phyloP scores from a whole-genome alignment of 805 yeast species.

The Pichia manshurica region DNA sequence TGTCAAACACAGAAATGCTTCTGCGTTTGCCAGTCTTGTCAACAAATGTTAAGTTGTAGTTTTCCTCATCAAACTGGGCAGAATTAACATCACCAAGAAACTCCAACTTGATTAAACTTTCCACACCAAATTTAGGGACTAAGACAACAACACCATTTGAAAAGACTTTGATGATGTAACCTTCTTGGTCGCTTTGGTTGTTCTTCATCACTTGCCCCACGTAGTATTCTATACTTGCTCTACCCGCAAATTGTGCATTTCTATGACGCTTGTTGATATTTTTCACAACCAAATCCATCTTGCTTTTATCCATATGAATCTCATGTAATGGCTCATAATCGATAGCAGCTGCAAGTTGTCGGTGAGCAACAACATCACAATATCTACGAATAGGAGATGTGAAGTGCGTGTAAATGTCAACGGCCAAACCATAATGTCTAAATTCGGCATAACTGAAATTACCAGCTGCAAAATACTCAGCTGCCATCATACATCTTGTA shows the following conservation, averaged over 20 bases:
- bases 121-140: constrained; percentile 95
- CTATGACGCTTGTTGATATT: constrained; percentile 93
- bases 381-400: constrained; percentile 97
- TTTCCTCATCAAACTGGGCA: constrained; percentile 71
- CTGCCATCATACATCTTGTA: constrained; percentile 98
- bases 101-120: constrained; percentile 82
- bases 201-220: constrained; percentile 97
- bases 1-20: constrained; percentile 63
- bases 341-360: constrained; percentile 97
- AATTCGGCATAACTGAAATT: constrained; percentile 85
- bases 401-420: constrained; percentile 95
- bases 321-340: constrained; percentile 82
- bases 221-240: constrained; percentile 95
- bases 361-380: constrained; percentile 95
- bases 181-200: constrained; percentile 74
- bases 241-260: constrained; percentile 97
- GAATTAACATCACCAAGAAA: constrained; percentile 59
- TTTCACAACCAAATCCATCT: constrained; percentile 82
- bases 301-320: constrained; percentile 78
- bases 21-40: constrained; percentile 37
- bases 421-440: constrained; percentile 95
- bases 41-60: constrained; percentile 58
- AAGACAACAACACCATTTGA: constrained; percentile 91
- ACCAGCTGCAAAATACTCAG: constrained; percentile 93
- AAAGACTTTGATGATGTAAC: constrained; percentile 87